Conservation (phyloP, 352 stramenopile species). For the Phytophthora sojae region DNA sequence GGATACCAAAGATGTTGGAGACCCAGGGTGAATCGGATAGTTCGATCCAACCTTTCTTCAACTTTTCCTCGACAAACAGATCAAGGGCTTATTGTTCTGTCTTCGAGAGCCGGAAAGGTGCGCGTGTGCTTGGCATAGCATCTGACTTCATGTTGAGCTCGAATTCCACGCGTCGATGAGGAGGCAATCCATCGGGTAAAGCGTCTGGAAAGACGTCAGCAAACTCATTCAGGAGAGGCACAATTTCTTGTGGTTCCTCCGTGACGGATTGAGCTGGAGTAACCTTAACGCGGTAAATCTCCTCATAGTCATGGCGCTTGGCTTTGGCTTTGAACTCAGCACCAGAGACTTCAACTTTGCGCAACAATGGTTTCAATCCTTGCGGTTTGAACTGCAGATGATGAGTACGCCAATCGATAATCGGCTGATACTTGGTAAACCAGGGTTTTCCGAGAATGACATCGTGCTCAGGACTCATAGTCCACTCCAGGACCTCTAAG, state of each 20-base stretch:
- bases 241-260: neutral
- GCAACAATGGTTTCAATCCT: too few species aligned
- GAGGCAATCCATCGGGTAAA: slow-evolving; percentile 18
- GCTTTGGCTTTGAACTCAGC: neutral
- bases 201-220: slow-evolving; percentile 22
- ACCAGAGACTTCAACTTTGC: too few species aligned
- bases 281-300: neutral
- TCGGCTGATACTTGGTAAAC: too few species aligned
- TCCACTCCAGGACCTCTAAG: too few species aligned
- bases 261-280: neutral
- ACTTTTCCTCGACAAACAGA: slow-evolving; percentile 17
- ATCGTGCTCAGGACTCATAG: too few species aligned
- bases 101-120: slow-evolving; percentile 23
- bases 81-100: slow-evolving; percentile 16
- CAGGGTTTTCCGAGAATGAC: too few species aligned
- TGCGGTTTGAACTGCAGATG: too few species aligned
- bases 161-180: slow-evolving; percentile 21
- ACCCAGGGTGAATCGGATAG: slow-evolving; percentile 36
- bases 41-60: slow-evolving; percentile 33
- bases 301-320: neutral
- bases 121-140: slow-evolving; percentile 10
- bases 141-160: slow-evolving; percentile 36
- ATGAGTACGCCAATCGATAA: too few species aligned
- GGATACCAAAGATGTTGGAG: slow-evolving; percentile 36
- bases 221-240: slow-evolving; percentile 7